phyloP scores from a whole-genome alignment of 768 basidiomycete genomes.

The Gloeostereum incarnatum region DNA sequence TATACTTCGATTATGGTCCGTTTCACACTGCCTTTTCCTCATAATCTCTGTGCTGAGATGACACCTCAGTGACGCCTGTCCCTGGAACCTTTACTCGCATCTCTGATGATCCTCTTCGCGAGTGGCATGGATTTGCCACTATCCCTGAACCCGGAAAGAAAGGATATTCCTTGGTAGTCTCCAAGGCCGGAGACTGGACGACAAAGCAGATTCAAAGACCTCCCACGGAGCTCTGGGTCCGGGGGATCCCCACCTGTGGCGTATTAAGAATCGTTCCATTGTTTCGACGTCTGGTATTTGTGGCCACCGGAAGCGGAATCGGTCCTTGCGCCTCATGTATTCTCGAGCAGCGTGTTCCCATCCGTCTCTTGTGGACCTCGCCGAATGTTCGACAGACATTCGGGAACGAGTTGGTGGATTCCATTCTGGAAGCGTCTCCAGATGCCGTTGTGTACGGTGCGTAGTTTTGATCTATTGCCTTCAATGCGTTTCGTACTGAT shows the following conservation, averaged over 20 bases:
- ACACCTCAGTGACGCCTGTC: constrained; percentile 27
- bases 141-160: constrained; percentile 36
- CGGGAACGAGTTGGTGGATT: constrained; percentile 49
- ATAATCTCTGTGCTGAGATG: not conserved
- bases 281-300: constrained; percentile 46
- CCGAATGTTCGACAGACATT: constrained; percentile 54
- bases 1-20: constrained; percentile 50
- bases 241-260: constrained; percentile 46
- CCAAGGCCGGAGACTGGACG: constrained; percentile 54
- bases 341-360: constrained; percentile 39
- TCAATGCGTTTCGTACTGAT: not conserved
- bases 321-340: constrained; percentile 53
- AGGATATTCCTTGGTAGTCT: constrained; percentile 49
- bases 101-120: constrained; percentile 37
- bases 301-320: constrained; percentile 48
- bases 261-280: constrained; percentile 45
- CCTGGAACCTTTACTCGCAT: constrained; percentile 37
- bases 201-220: constrained; percentile 41
- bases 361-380: constrained; percentile 53
- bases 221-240: constrained; percentile 46
- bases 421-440: constrained; percentile 43
- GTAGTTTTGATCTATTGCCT: constrained; percentile 7
- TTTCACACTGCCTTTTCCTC: not conserved
- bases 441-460: constrained; percentile 48
- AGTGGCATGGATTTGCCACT: constrained; percentile 54